Conservation (phyloP, 208 protist genomes). For the Leishmania lainsoni region DNA sequence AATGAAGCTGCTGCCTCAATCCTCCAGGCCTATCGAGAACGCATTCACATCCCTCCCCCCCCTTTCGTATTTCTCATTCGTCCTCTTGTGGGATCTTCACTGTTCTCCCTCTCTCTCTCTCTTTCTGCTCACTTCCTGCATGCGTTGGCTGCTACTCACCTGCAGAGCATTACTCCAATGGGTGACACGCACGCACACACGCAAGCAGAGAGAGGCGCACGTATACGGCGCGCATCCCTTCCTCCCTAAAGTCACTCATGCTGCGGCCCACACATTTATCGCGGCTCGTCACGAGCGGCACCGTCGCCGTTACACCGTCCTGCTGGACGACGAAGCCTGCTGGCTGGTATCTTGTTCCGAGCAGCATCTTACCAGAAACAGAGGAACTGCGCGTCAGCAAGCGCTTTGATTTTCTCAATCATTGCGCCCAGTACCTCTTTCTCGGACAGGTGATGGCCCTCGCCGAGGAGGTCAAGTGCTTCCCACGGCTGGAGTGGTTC, state of each 20-base stretch:
- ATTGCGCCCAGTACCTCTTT: slow-evolving; percentile 81
- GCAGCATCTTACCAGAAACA: slow-evolving; percentile 35
- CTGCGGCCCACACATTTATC: slow-evolving; percentile 1
- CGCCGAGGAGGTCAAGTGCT: slow-evolving; percentile 75
- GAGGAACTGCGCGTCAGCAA: slow-evolving; percentile 70
- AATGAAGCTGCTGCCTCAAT: neutral
- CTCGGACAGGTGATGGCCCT: slow-evolving; percentile 82
- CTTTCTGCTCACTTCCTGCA: neutral
- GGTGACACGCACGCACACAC: too few species aligned
- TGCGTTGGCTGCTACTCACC: neutral
- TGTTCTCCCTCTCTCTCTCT: too few species aligned
- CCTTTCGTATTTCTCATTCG: neutral
- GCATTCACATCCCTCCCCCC: neutral
- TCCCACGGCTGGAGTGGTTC: slow-evolving; percentile 84
- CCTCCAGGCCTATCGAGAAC: neutral
- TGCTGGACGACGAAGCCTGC: slow-evolving; percentile 63
- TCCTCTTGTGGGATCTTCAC: neutral
- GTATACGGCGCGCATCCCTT: neutral
- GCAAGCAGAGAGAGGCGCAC: neutral
- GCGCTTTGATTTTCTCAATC: slow-evolving; percentile 81
- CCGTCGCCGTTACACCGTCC: slow-evolving; percentile 47
- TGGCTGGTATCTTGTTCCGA: slow-evolving; percentile 71
- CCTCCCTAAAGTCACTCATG: slow-evolving; percentile 4
- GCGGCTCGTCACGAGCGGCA: slow-evolving; percentile 18
- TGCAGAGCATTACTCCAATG: neutral